A percentile compares a stretch with the other conserved stretches of the same genome.
Conservation (phyloP, 768 basidiomycete species). For the Dictyophora rubrovolvata region DNA sequence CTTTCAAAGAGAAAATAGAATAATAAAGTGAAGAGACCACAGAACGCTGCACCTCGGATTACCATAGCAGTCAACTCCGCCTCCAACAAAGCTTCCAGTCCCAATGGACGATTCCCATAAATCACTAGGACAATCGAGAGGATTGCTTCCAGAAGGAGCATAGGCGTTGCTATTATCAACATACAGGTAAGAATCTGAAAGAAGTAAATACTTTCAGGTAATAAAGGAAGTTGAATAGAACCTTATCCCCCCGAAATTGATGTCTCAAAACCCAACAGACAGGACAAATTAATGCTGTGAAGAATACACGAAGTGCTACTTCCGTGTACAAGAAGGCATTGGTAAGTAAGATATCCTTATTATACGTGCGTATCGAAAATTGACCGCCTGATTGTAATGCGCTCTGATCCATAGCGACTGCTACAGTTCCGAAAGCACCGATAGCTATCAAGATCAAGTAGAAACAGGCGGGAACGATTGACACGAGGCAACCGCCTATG, state of each 20-base stretch:
- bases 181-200: not conserved
- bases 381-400: not conserved
- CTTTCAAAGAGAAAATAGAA: not conserved
- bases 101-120: not conserved
- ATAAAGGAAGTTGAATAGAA: not conserved
- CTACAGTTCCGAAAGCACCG: not conserved
- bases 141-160: not conserved
- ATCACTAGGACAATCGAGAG: not conserved
- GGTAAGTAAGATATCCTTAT: not conserved
- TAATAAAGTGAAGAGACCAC: not conserved
- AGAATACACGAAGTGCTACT: not conserved
- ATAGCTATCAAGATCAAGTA: not conserved
- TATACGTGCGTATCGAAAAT: not conserved
- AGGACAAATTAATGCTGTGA: not conserved
- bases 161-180: not conserved
- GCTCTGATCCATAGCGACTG: not conserved
- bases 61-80: not conserved
- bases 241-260: not conserved
- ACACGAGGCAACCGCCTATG: not conserved
- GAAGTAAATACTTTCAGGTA: not conserved
- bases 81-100: not conserved
- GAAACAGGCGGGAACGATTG: not conserved
- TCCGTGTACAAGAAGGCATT: not conserved
- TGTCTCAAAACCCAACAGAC: not conserved
- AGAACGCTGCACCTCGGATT: not conserved